Conservation (phyloP, 2,329 filamentous ascomycete genomes). For the Calonectria fujianensis region DNA sequence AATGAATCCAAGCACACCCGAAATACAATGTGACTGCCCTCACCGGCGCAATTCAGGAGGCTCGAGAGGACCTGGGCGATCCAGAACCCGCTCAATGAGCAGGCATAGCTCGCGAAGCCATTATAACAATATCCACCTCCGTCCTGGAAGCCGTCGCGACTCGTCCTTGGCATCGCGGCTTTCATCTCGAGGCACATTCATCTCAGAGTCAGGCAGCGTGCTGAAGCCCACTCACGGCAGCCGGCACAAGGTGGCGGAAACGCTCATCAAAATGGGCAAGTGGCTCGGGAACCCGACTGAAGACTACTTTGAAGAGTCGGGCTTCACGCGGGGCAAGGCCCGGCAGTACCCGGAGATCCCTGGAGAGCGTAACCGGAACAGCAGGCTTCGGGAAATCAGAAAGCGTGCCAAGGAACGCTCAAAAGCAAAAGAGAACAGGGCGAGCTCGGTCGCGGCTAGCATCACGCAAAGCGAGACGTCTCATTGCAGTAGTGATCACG, state of each 20-base stretch:
- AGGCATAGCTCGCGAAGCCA: background rate
- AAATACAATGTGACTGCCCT: constrained; percentile 43
- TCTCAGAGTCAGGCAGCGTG: background rate
- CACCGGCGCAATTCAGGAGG: background rate
- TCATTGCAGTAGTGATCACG: background rate
- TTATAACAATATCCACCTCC: background rate
- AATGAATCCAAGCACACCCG: background rate
- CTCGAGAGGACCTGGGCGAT: background rate
- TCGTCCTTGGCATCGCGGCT: background rate
- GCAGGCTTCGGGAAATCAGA: background rate
- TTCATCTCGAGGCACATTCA: background rate
- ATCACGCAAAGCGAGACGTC: background rate
- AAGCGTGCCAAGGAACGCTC: background rate
- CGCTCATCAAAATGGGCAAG: constrained; percentile 65
- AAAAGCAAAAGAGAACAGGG: background rate
- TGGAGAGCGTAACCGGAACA: constrained; percentile 63
- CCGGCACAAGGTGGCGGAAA: constrained; percentile 65
- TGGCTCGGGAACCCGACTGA: constrained; percentile 68
- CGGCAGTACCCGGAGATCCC: constrained; percentile 74
- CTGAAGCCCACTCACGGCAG: constrained; percentile 52
- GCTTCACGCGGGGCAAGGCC: constrained; percentile 67
- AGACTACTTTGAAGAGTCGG: constrained; percentile 68
- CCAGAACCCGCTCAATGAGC: constrained; percentile 4
- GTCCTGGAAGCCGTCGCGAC: background rate
- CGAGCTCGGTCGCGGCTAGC: background rate